Percentiles rank a stretch among this genome's conserved stretches.
Conservation (phyloP, 108 stramenopile genomes). For the Nannochloropsis oceanica region DNA sequence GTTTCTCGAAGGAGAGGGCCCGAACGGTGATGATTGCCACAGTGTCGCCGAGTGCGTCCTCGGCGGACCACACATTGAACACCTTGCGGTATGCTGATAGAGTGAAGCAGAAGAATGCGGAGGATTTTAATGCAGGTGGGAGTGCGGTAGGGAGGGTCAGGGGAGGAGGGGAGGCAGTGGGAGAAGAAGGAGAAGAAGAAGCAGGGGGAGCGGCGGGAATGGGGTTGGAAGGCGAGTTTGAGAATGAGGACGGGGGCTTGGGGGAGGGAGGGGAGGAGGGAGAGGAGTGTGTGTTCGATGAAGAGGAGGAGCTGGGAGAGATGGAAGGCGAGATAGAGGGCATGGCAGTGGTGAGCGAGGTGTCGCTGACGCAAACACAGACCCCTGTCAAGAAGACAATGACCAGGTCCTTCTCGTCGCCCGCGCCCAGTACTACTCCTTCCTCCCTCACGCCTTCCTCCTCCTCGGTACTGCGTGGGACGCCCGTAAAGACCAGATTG, state of each 20-base stretch:
- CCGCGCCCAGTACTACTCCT: background rate
- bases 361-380: background rate
- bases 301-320: slow-evolving; percentile 47
- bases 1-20: slow-evolving; percentile 63
- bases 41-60: slow-evolving; percentile 70
- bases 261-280: background rate
- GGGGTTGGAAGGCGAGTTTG: background rate
- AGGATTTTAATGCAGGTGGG: background rate
- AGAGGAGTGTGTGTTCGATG: background rate
- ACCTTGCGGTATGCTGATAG: slow-evolving; percentile 81
- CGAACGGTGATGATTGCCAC: slow-evolving; percentile 96
- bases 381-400: background rate
- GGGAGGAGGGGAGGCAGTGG: background rate
- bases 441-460: background rate
- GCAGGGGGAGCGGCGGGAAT: background rate
- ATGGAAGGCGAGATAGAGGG: slow-evolving; percentile 77
- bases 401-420: background rate
- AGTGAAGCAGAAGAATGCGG: slow-evolving; percentile 38
- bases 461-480: background rate
- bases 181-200: background rate
- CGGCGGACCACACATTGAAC: slow-evolving; percentile 92
- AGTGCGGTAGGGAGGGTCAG: background rate
- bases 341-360: background rate
- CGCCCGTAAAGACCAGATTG: background rate
- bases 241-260: background rate